Base-by-base conservation (phyloP, 208 protist genomes). In the Trypanosoma cruzi region DNA sequence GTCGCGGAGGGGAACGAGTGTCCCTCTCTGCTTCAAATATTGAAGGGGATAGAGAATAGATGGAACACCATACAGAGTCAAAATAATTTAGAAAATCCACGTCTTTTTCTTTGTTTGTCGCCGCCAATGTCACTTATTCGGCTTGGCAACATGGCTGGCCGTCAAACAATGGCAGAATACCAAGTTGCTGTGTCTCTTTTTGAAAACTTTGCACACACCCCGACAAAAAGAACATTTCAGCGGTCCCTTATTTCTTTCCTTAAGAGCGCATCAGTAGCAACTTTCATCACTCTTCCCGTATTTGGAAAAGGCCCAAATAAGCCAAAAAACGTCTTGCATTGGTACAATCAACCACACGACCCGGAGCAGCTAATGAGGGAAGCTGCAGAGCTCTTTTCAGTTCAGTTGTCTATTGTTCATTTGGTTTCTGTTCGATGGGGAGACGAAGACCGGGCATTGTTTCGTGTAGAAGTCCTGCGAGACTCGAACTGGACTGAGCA, bases 181-280 rank as follows among this genome's bases (percentile, higher is more conserved):
- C 64, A 70, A 28, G 26, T 70, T 13, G 64, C 26, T 46, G 11
- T 70, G 20, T 70, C 64, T 26, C 42, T 70, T 24, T 70, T 70
- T 62, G 64, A 70, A 28, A 26, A 36, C 20, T 40, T 70, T 62
- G 2, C 36, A 13, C 22, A 18, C 37, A 18, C 42, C 31, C 64
- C 64, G 28, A 54, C 64, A 1, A 70, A 70, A 24, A 14, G 48
- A 1, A 14, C 64, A 49, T 70, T 70, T 62, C 64, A 70, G 22
- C 64, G 64, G 2, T 32, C 54, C 5, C 42, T 70, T 10, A 54
- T 60, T 4, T 60, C 64, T 22, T 10, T 70, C 18, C 36, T 70
- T 18, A 70, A 62, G 18, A 54, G 64, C 26, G 36, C 64, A 28
- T 54, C 53, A 40, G 28, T 70, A 8, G 64, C 52, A 6, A 70